These are phyloP conservation scores for Xylaria sp. DNA, from an alignment of 2,329 filamentous ascomycete species.

Conservation along the genomic window DNA sequence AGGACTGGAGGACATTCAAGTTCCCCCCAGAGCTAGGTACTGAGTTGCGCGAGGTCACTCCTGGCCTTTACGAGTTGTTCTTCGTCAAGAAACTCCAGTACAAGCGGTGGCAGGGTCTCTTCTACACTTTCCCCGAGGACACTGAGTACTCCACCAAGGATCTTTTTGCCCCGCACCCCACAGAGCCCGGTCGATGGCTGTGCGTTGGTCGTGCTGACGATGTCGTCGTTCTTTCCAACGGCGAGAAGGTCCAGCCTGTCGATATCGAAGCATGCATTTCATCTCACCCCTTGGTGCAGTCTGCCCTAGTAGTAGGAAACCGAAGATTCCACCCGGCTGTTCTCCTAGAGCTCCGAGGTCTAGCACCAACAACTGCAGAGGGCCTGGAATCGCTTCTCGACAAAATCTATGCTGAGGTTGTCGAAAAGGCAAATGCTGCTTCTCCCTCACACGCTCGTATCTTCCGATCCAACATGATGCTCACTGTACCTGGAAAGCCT, in stretches of 20 bases:
- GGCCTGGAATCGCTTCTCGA: conserved; percentile 28
- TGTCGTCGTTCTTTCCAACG: conserved; percentile 35
- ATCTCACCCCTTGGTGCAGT: conserved; percentile 31
- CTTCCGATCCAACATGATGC: conserved; percentile 34
- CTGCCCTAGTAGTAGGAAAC: conserved; percentile 34
- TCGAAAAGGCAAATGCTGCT: conserved; percentile 33
- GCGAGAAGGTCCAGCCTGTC: conserved; percentile 34
- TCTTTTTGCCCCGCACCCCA: conserved; percentile 31
- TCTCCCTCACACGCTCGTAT: conserved; percentile 32
- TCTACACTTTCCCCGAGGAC: conserved; percentile 35
- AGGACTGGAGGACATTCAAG: conserved; percentile 35
- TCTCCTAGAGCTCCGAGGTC: conserved; percentile 28
- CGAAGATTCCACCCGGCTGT: conserved; percentile 33
- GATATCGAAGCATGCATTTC: conserved; percentile 32
- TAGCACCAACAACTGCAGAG: conserved; percentile 18
- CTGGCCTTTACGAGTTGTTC: conserved; percentile 32
- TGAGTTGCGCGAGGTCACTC: conserved; percentile 31
- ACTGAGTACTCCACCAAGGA: conserved; percentile 34
- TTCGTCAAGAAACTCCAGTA: conserved; percentile 33
- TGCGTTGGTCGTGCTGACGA: conserved; percentile 34
- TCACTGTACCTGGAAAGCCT: conserved; percentile 34
- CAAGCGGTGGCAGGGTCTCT: conserved; percentile 34
- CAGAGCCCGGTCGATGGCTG: conserved; percentile 32
- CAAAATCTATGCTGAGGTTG: conserved; percentile 32
- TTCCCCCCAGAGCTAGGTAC: conserved; percentile 32